Conservation (phyloP, 148 eudicot genomes). For the Arctostaphylos glauca region DNA sequence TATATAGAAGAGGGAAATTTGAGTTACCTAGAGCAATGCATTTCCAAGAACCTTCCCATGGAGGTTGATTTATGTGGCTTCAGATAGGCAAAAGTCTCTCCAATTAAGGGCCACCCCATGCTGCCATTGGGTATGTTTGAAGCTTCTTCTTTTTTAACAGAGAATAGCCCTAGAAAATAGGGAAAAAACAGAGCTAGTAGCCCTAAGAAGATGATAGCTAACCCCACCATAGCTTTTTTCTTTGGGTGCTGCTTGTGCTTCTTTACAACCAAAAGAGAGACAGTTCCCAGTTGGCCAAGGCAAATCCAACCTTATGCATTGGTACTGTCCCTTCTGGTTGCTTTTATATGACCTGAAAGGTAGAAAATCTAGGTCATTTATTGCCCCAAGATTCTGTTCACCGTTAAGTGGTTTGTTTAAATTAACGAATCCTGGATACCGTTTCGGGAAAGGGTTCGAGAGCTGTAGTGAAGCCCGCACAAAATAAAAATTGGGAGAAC, state of each 20-base stretch:
- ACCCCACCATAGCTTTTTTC: conserved; percentile 1
- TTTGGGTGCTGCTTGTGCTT: neutral
- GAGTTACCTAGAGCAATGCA: conserved; percentile 48
- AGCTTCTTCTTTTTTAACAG: conserved; percentile 10
- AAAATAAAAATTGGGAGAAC: too few relatives aligned
- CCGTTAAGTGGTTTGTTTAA: too few relatives aligned
- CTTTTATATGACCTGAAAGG: neutral
- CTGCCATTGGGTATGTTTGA: conserved; percentile 34
- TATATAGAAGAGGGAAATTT: neutral
- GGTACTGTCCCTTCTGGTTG: neutral
- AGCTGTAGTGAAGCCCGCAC: too few relatives aligned
- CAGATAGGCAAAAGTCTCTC: conserved; percentile 49
- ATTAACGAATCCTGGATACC: too few relatives aligned
- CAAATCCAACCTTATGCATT: neutral
- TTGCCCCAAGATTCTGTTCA: neutral
- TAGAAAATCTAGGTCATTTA: neutral
- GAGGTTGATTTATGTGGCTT: conserved; percentile 48
- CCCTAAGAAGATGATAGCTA: conserved; percentile 22
- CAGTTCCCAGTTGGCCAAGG: neutral
- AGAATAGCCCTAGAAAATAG: neutral
- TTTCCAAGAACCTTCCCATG: conserved; percentile 42
- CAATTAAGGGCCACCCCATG: conserved; percentile 54
- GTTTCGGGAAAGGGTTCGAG: too few relatives aligned
- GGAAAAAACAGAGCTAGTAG: conserved; percentile 15
- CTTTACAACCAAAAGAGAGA: neutral